Evolutionary conservation across 768 basidiomycete species (phyloP), one percentile per base, ranked within the genome.

Genomic region (Pleurotus tuoliensis): DNA sequence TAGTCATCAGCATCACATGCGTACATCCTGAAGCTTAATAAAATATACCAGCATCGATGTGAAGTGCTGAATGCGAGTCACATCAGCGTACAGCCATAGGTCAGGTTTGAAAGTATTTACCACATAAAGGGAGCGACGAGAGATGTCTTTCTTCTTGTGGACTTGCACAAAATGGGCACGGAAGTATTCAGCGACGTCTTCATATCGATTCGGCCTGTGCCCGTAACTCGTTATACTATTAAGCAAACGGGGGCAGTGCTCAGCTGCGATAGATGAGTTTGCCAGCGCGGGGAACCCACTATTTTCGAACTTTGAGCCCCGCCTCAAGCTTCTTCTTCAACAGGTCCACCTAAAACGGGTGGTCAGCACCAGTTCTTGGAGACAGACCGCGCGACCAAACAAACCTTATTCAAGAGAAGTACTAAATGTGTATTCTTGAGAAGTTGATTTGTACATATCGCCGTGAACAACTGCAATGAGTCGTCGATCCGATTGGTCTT

Each of bases 131-230:
- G 78, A 78, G 44, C 89, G 78, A 56, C 76, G 76, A 15, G 77
- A 76, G 27, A 73, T 69, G 63, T 89, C 87, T 58, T 85, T 84
- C 60, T 81, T 79, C 63, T 81, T 78, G 67, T 92, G 88, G 9
- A 84, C 84, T 59, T 89, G 87, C 24, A 84, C 71, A 64, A 93
- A 93, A 67, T 92, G 91, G n/a, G 86, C 81, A n/a, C 83, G 82
- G 75, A 93, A 92, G 63, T 93, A 92, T 49, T 84, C 80, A 38
- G 89, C 79, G 13, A 86, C 90, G 16, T 54, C 79, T 62, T 87
- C 82, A 66, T 76, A 90, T 51, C 79, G 81, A 61, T 92, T 91
- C 30, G 85, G 77, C 20, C 90, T 79, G 52, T 87, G 79, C 4
- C 85, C 86, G 61, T 85, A 91, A 51, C 88, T 90, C 30, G 87